phyloP scores from a whole-genome alignment of 140 eudicot genomes.

The Erigeron philadelphicus region DNA sequence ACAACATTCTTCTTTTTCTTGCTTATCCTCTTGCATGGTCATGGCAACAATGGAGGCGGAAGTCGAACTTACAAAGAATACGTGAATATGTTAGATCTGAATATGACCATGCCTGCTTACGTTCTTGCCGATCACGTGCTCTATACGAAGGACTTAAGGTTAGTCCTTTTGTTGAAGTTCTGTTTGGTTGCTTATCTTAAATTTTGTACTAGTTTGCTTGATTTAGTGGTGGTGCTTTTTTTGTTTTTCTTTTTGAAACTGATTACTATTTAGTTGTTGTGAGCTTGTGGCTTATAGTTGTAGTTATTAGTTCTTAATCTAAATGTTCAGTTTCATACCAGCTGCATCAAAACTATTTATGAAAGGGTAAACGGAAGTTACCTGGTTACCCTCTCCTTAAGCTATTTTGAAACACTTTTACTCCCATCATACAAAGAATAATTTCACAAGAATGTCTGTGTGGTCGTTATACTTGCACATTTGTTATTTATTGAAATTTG shows the following conservation, averaged over 20 bases:
- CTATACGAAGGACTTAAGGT: conserved; percentile 96
- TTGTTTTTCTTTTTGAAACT: background rate
- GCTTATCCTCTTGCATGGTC: conserved; percentile 97
- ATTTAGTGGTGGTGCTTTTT: background rate
- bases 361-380: background rate
- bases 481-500: background rate
- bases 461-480: background rate
- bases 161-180: conserved; percentile 14
- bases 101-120: conserved; percentile 94
- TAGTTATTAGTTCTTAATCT: background rate
- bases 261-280: background rate
- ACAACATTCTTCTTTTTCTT: conserved; percentile 63
- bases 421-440: background rate
- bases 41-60: conserved; percentile 94
- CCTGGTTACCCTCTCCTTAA: background rate
- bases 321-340: background rate
- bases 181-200: background rate
- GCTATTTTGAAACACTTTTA: background rate
- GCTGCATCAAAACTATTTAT: background rate
- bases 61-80: conserved; percentile 67
- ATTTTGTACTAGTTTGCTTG: background rate
- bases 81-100: conserved; percentile 97
- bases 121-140: conserved; percentile 98
- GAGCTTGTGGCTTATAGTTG: background rate
- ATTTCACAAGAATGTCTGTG: background rate